These are phyloP conservation scores for Nitzschia sp. DNA, from an alignment of 108 stramenopile genomes.

Conservation along the genomic window DNA sequence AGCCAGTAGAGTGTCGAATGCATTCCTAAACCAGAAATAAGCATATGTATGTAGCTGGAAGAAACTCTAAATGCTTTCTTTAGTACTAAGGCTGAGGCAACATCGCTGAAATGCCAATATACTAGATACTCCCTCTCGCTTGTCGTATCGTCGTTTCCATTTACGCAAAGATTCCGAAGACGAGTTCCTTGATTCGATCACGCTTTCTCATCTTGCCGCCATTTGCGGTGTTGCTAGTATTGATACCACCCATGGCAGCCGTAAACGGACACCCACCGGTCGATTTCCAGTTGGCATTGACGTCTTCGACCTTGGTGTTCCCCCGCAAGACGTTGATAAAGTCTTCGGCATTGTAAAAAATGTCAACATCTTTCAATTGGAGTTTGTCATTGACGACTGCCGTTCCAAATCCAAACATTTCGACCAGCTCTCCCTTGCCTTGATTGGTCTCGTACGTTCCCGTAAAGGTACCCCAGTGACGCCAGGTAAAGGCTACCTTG, in stretches of 20 bases:
- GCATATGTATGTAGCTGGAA: too few species aligned
- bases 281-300: constrained; percentile 21
- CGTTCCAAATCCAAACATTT: constrained; percentile 58
- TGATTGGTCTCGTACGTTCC: constrained; percentile 42
- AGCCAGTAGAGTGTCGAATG: too few species aligned
- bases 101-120: too few species aligned
- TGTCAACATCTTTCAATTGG: constrained; percentile 35
- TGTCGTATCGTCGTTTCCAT: too few species aligned
- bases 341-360: constrained; percentile 37
- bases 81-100: too few species aligned
- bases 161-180: too few species aligned
- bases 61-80: too few species aligned
- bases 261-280: constrained; percentile 13
- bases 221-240: too few species aligned
- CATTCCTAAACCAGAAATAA: too few species aligned
- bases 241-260: neutral
- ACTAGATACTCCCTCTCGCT: too few species aligned
- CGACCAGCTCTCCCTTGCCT: constrained; percentile 49
- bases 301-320: constrained; percentile 10
- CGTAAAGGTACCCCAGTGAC: constrained; percentile 54
- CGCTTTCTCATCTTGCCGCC: too few species aligned
- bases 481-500: constrained; percentile 53
- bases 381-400: constrained; percentile 40
- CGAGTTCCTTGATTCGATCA: too few species aligned
- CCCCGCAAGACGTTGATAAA: constrained; percentile 47